Base-by-base conservation (phyloP, 768 basidiomycete genomes). In the Paxillus rubicundulus region DNA sequence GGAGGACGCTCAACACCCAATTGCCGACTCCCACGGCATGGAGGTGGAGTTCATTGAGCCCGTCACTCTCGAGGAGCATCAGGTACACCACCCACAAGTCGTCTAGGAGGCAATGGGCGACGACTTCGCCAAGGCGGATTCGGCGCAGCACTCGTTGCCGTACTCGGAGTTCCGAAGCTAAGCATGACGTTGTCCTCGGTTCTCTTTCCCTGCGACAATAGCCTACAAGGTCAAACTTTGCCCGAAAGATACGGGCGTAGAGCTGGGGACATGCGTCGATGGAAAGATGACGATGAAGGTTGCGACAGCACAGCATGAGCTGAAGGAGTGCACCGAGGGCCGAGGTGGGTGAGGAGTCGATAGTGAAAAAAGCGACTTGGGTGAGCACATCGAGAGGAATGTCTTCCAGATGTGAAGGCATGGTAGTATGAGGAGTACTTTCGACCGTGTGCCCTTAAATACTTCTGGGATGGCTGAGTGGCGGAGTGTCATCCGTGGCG, bases 31-130 rank as follows among this genome's bases (percentile, higher is more conserved):
- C 70, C 36, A 70, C 75, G 17, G 63, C 56, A 14, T 63, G 60
- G 9, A 85, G 72, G 21, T 82, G 77, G 20, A 54, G 61, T 50
- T 74, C 74, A 57, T 82, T 84, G 45, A 72, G 62, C 3, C 71
- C 72, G 34, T 75, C 74, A 57, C 77, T 79, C 62, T 87, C 86
- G 30, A 84, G 61, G n/a, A 81, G 61, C 79, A 86, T 84, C 55
- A 82, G 72, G 52, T 82, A 73, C 6, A 77, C 77, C 8, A 77
- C 77, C 77, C 82, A 84, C 20, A 86, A 61, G 62, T 84, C 84
- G 34, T 72, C 70, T 1, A 63, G 56, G 40, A 79, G 54, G 24
- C 61, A 54, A 27, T 50, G 57, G 4, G 47, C 38, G 2, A 72
- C 66, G 42, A 77, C 52, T 17, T 55, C 54, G 21, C 46, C 53